Evolutionary conservation across 225 moss, liverwort and hornwort genomes (phyloP).

Genomic region (Marchantia polymorpha): DNA sequence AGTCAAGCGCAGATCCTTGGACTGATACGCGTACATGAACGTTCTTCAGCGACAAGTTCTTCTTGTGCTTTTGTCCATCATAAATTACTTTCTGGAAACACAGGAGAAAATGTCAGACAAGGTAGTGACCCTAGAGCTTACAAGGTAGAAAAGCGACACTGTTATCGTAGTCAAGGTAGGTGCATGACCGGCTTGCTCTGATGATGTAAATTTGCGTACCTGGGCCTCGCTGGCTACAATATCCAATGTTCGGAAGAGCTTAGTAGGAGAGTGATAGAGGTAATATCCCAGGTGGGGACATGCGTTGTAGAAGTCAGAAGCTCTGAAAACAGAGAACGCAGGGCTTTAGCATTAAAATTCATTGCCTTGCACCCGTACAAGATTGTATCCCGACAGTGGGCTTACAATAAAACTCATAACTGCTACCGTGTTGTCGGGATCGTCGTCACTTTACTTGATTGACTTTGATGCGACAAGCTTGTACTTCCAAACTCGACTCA

Average conservation of each 20-base stretch:
- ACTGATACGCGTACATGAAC: constrained; percentile 75
- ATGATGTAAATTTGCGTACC: constrained; percentile 26
- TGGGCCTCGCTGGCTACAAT: constrained; percentile 53
- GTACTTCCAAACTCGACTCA: too few relatives aligned
- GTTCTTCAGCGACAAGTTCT: constrained; percentile 42
- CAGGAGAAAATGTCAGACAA: neutral
- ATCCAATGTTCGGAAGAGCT: constrained; percentile 64
- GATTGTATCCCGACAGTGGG: too few relatives aligned
- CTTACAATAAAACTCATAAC: too few relatives aligned
- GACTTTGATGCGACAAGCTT: too few relatives aligned
- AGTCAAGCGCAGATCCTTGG: constrained; percentile 86
- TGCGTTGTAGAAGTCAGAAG: constrained; percentile 62
- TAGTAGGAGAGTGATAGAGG: constrained; percentile 58
- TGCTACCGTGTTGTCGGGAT: too few relatives aligned
- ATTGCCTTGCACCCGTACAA: too few relatives aligned
- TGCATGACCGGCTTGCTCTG: neutral
- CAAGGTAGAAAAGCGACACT: neutral
- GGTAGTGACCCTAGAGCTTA: neutral
- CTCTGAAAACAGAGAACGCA: constrained; percentile 35
- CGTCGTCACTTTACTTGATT: too few relatives aligned
- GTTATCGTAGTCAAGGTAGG: neutral
- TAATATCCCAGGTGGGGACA: constrained; percentile 56
- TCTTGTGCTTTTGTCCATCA: constrained; percentile 46
- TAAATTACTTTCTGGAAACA: constrained; percentile 9
- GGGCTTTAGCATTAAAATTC: neutral